Base-by-base conservation (phyloP, 768 basidiomycete species). In the Mycena capillaripes region DNA sequence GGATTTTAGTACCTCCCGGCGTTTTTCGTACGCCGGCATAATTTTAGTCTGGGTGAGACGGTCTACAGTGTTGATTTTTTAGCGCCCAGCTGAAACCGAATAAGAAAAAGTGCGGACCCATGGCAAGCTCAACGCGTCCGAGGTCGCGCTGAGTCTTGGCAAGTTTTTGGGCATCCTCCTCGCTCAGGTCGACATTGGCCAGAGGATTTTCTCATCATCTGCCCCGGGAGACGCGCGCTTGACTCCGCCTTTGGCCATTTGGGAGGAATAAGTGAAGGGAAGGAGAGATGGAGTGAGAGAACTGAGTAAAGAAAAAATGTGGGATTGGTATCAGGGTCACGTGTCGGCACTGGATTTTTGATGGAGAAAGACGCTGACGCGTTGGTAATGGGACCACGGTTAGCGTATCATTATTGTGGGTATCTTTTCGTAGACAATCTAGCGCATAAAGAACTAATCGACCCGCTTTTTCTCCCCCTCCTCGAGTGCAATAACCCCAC, bases 191-290 rank as follows among this genome's bases (percentile, higher is more conserved):
- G 59, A 93, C 90, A 56, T 88, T 87, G 70, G 89, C 83, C 34
- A 94, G 85, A 73, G 91, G 89, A 79, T 87, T 87, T 94, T 95
- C 80, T 90, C 90, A n/a, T 85, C 88, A 57, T 93, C 92, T 52
- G 91, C 89, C 14, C 93, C 94, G n/a, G 94, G 92, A 69, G 93
- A 92, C 50, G 88, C 90, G 82, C 95, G 92, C 86, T 96, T 94
- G 77, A 87, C 90, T 53, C 88, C 87, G 75, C 84, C 84, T 73
- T 86, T 88, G 66, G 78, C 78, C 85, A 86, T 86, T 71, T 67
- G 34, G 14, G 19, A 44, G 19, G 55, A 66, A 60, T 64, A 76
- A 75, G 66, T 64, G 59, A 69, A 72, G 59, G 73, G 38, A 61
- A 73, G 63, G 73, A 56, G 57, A 65, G 69, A 48, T 38, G 44